These are phyloP conservation scores for Panaeolus papilionaceus DNA, from an alignment of 768 basidiomycete species.

Conservation along the genomic window DNA sequence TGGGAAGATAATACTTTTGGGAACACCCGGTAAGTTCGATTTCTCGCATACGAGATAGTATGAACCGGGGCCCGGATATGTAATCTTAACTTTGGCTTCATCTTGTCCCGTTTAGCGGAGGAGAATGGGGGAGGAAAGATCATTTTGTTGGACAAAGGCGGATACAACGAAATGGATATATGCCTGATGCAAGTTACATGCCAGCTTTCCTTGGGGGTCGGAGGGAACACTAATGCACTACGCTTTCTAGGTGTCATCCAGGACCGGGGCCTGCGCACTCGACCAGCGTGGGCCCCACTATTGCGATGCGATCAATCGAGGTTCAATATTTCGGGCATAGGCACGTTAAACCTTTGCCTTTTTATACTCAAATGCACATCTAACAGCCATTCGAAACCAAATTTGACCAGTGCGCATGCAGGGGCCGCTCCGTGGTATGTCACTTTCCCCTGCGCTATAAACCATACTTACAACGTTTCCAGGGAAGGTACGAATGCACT, in stretches of 20 bases:
- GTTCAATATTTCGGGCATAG: conserved; percentile 79
- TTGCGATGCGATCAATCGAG: conserved; percentile 67
- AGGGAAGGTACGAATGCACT: conserved; percentile 87
- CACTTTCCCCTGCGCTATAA: conserved; percentile 8
- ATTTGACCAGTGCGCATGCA: conserved; percentile 68
- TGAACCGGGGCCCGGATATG: not conserved
- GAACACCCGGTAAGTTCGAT: conserved; percentile 66
- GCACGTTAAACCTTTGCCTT: conserved; percentile 44
- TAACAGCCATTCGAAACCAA: conserved; percentile 16
- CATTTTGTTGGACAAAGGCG: conserved; percentile 74
- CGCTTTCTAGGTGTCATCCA: conserved; percentile 72
- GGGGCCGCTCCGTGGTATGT: conserved; percentile 76
- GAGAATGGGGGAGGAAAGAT: conserved; percentile 83
- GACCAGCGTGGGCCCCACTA: conserved; percentile 56
- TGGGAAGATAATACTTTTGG: conserved; percentile 76
- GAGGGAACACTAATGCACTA: conserved; percentile 4
- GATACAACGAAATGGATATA: conserved; percentile 80
- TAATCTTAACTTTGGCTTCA: conserved; percentile 12
- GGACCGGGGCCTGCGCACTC: conserved; percentile 58
- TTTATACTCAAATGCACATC: not conserved
- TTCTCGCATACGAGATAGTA: not conserved
- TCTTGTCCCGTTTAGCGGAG: conserved; percentile 56
- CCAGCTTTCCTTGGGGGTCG: conserved; percentile 3
- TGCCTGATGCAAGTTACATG: conserved; percentile 66
- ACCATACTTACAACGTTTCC: conserved; percentile 17